Evolutionary conservation across 225 moss, liverwort and hornwort species (phyloP).

Genomic region (Pseudisothecium myosuroides): DNA sequence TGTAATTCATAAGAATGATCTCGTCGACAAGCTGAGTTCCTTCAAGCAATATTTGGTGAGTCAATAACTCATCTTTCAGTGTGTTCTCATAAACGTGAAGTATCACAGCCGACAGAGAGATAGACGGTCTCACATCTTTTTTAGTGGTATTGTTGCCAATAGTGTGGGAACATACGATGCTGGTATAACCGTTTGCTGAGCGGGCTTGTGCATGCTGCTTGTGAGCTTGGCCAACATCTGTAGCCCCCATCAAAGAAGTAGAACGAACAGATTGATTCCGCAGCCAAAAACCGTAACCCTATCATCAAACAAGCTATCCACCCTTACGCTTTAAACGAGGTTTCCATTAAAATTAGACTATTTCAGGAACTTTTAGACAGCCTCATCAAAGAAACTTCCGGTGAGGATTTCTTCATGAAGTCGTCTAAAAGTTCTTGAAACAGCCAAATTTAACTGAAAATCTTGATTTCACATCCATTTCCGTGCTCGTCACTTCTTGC

Average conservation of each 20-base stretch:
- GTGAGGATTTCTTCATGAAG: background rate
- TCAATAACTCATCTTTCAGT: background rate
- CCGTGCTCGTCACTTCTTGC: background rate
- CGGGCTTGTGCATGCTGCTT: conserved; percentile 97
- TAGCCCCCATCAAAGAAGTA: background rate
- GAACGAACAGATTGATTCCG: background rate
- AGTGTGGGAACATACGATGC: conserved; percentile 54
- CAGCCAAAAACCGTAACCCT: background rate
- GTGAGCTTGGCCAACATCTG: conserved; percentile 97
- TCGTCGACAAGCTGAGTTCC: background rate
- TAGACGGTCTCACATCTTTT: conserved; percentile 61
- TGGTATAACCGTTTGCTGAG: conserved; percentile 82
- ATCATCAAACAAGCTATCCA: background rate
- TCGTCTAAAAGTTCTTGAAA: background rate
- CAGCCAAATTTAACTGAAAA: background rate
- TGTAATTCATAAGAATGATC: background rate
- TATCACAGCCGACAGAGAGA: background rate
- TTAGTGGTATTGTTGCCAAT: conserved; percentile 57
- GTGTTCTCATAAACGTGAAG: background rate
- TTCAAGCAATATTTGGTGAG: background rate
- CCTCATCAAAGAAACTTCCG: background rate
- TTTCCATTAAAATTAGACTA: background rate
- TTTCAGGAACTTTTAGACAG: background rate
- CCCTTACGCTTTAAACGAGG: background rate
- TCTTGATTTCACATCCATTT: background rate